Percentiles rank a stretch among this genome's conserved stretches.
Evolutionary conservation across 2,329 filamentous ascomycete species (phyloP).

Genomic region (Massarina eburnea): DNA sequence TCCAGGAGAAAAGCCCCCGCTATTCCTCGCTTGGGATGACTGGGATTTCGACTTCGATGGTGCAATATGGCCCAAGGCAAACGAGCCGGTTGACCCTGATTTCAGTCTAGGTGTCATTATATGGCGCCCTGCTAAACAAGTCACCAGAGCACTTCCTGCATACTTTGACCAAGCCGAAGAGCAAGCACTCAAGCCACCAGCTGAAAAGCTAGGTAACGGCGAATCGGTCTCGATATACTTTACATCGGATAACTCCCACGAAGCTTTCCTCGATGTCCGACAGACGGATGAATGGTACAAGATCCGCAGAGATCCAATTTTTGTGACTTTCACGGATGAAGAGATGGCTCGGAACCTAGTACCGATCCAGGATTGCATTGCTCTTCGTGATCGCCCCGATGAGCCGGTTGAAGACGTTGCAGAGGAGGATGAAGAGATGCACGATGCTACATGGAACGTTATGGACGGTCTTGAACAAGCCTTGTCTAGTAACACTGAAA

Average conservation of each 20-base stretch:
- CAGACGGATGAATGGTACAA: constrained; percentile 54
- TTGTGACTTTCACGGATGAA: constrained; percentile 47
- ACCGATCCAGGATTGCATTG: constrained; percentile 47
- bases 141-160: constrained; percentile 46
- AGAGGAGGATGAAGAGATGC: constrained; percentile 37
- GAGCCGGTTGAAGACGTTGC: constrained; percentile 21
- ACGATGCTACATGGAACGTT: constrained; percentile 38
- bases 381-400: constrained; percentile 44
- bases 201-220: constrained; percentile 41
- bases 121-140: constrained; percentile 49
- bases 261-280: constrained; percentile 50
- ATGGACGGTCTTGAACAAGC: constrained; percentile 46
- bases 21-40: constrained; percentile 42
- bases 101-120: constrained; percentile 50
- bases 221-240: constrained; percentile 56
- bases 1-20: constrained; percentile 25
- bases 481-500: constrained; percentile 26
- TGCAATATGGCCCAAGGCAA: constrained; percentile 48
- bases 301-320: constrained; percentile 54
- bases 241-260: constrained; percentile 45
- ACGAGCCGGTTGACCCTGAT: constrained; percentile 47
- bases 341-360: constrained; percentile 43
- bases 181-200: constrained; percentile 43
- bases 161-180: constrained; percentile 49
- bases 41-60: constrained; percentile 50